Evolutionary conservation across 202 grass and related monocot genomes (phyloP).

Genomic region (Bolboschoenoplectus hybrid): DNA sequence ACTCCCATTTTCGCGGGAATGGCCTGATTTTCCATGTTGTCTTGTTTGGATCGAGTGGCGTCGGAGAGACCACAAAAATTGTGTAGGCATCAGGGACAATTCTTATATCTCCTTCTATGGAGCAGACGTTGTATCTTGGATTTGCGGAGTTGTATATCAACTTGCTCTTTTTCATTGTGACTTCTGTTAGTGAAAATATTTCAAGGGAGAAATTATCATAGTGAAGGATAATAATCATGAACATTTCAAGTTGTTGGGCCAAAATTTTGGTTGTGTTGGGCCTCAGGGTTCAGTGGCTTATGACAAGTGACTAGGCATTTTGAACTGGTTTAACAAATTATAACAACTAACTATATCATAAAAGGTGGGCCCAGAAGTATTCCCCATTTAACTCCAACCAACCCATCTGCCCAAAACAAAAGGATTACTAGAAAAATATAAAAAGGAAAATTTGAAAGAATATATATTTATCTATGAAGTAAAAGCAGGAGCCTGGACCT

Average conservation of each 20-base stretch:
- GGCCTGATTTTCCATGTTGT: slow-evolving; percentile 49
- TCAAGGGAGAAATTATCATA: neutral
- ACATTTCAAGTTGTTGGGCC: neutral
- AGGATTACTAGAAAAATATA: neutral
- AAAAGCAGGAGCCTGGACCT: neutral
- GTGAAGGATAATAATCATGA: neutral
- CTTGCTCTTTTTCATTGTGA: slow-evolving; percentile 25
- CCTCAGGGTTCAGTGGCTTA: neutral
- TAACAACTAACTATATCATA: neutral
- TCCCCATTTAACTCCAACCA: neutral
- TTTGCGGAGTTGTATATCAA: slow-evolving; percentile 56
- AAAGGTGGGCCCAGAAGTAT: neutral
- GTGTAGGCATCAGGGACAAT: slow-evolving; percentile 43
- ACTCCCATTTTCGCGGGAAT: slow-evolving; percentile 65
- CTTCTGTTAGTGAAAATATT: slow-evolving; percentile 25
- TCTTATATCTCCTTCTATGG: slow-evolving; percentile 66
- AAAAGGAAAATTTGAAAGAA: neutral
- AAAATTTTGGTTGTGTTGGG: neutral
- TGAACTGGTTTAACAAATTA: neutral
- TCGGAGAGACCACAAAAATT: slow-evolving; percentile 48
- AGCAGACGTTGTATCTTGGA: slow-evolving; percentile 47
- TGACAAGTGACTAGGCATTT: neutral
- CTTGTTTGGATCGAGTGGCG: slow-evolving; percentile 38
- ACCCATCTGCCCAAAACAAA: neutral
- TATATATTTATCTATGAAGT: neutral